These are phyloP conservation scores for Tuber melanosporum DNA, from an alignment of 495 filamentous ascomycete species.

Conservation along the genomic window DNA sequence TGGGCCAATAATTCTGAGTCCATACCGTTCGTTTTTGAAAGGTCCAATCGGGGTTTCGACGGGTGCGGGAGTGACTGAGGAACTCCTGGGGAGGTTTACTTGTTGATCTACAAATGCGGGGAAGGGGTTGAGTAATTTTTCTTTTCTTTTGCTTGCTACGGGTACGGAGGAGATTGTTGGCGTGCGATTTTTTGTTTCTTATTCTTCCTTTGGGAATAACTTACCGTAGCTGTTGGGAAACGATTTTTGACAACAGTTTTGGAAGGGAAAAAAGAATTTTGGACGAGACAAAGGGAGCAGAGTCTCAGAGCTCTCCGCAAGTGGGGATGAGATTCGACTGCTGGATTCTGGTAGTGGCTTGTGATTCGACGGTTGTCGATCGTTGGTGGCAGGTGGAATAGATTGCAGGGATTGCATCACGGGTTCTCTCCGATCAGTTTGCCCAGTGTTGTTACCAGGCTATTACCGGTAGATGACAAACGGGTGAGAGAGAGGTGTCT, in stretches of 20 bases:
- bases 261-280: neutral
- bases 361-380: conserved; percentile 1
- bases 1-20: conserved; percentile 27
- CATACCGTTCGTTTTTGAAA: conserved; percentile 14
- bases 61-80: neutral
- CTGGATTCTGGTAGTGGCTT: neutral
- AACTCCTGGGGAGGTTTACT: neutral
- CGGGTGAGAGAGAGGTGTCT: neutral
- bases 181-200: neutral
- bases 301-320: no score
- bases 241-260: neutral
- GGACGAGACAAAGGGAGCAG: neutral
- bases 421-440: neutral
- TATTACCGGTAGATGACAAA: neutral
- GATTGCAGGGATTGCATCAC: neutral
- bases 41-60: conserved; percentile 5
- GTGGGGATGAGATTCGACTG: neutral
- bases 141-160: conserved; percentile 1
- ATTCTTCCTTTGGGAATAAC: neutral
- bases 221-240: neutral
- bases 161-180: neutral
- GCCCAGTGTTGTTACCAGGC: neutral
- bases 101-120: conserved; percentile 21
- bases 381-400: neutral
- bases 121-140: conserved; percentile 9